Evolutionary conservation across 192 early-diverging fungal genomes (phyloP).

Genomic region (Podila epigama): DNA sequence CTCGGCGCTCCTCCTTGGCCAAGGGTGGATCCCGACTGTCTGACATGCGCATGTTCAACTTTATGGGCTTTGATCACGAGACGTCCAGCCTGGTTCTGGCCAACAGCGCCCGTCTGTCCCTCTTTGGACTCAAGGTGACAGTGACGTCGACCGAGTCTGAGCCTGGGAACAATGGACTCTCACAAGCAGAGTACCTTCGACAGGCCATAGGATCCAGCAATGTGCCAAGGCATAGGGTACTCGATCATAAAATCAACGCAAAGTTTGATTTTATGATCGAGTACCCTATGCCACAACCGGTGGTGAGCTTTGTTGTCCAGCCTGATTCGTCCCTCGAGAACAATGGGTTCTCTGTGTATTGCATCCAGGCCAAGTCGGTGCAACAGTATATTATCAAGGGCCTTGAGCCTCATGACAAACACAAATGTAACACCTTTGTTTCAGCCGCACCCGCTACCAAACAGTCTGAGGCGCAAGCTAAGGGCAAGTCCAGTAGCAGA

Average conservation of each 20-base stretch:
- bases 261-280: conserved; percentile 58
- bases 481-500: conserved; percentile 1
- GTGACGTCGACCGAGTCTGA: conserved; percentile 7
- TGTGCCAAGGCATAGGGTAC: conserved; percentile 39
- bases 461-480: conserved; percentile 6
- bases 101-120: conserved; percentile 55
- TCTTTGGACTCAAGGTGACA: conserved; percentile 47
- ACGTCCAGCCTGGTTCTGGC: conserved; percentile 46
- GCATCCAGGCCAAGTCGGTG: conserved; percentile 54
- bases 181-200: conserved; percentile 22
- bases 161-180: neutral
- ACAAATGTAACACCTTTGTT: conserved; percentile 29
- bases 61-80: conserved; percentile 50
- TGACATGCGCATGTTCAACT: conserved; percentile 57
- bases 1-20: conserved; percentile 38
- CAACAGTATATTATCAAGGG: conserved; percentile 52
- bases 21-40: conserved; percentile 40
- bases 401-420: conserved; percentile 33
- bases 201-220: neutral
- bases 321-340: conserved; percentile 46
- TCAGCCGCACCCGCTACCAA: conserved; percentile 12
- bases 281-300: conserved; percentile 50
- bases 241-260: conserved; percentile 53
- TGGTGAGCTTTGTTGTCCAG: conserved; percentile 51
- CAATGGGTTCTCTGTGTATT: conserved; percentile 51